Percentiles rank a stretch among this genome's conserved stretches.
phyloP scores from a whole-genome alignment of 257 asterid species.

The Linaria vulgaris region DNA sequence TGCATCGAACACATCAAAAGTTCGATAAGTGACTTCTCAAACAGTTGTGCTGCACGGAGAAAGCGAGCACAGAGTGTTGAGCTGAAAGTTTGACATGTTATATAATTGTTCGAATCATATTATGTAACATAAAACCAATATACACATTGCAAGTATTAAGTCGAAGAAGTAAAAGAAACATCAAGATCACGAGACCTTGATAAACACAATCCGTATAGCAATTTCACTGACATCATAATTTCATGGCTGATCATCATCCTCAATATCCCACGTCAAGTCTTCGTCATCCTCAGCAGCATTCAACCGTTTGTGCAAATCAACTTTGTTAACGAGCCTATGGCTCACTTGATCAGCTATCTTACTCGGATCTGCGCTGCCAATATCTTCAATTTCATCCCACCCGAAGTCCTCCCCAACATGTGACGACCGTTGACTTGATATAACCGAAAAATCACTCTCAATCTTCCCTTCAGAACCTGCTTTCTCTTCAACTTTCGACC shows the following conservation, averaged over 20 bases:
- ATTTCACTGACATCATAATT: too few relatives aligned
- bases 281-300: slow-evolving; percentile 64
- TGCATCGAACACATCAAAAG: too few relatives aligned
- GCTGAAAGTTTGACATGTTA: too few relatives aligned
- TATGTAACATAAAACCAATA: too few relatives aligned
- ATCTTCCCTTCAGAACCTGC: slow-evolving; percentile 64
- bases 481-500: slow-evolving; percentile 40
- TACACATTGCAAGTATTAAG: too few relatives aligned
- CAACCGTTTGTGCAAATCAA: slow-evolving; percentile 34
- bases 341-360: slow-evolving; percentile 32
- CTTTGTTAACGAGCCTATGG: background rate
- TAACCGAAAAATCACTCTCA: slow-evolving; percentile 73
- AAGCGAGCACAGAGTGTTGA: too few relatives aligned
- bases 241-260: slow-evolving; percentile 48
- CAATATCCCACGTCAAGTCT: slow-evolving; percentile 71
- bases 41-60: too few relatives aligned
- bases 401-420: slow-evolving; percentile 71
- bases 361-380: slow-evolving; percentile 59
- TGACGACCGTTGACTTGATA: slow-evolving; percentile 61
- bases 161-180: too few relatives aligned
- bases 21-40: too few relatives aligned
- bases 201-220: too few relatives aligned
- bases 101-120: too few relatives aligned
- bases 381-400: slow-evolving; percentile 90
- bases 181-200: too few relatives aligned